phyloP scores from a whole-genome alignment of 2,329 filamentous ascomycete genomes.

The Pseudogymnoascus pannorum region DNA sequence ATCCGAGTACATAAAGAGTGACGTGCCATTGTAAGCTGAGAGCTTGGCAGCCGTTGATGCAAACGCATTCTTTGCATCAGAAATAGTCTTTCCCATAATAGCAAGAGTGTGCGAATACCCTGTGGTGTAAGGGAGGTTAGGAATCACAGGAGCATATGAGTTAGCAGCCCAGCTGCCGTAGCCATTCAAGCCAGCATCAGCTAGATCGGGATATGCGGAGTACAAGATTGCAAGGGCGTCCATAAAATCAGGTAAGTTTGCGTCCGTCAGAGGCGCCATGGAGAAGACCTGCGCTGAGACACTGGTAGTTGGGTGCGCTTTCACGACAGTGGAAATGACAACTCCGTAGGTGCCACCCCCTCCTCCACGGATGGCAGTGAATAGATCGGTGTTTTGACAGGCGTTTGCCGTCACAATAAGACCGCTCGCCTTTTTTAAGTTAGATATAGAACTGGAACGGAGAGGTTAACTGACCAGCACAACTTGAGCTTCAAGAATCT shows the following conservation, averaged over 20 bases:
- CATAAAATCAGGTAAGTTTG: conserved; percentile 24
- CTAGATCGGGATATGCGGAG: conserved; percentile 28
- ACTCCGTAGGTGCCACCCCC: conserved; percentile 31
- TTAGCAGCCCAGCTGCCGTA: conserved; percentile 26
- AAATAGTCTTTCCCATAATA: conserved; percentile 23
- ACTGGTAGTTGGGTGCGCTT: conserved; percentile 32
- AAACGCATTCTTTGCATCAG: conserved; percentile 20
- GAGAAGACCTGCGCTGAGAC: conserved; percentile 21
- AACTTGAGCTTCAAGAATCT: conserved; percentile 37
- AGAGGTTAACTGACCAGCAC: conserved; percentile 24
- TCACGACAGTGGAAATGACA: conserved; percentile 34
- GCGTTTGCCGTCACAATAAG: conserved; percentile 29
- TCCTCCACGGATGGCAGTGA: conserved; percentile 35
- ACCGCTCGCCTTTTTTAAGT: conserved; percentile 24
- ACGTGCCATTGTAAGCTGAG: conserved; percentile 18
- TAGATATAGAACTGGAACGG: neutral
- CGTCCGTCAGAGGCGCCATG: conserved; percentile 19
- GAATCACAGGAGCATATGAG: conserved; percentile 20
- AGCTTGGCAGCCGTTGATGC: conserved; percentile 16
- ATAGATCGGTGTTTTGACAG: conserved; percentile 31
- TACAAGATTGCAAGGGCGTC: conserved; percentile 26
- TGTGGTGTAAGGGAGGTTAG: conserved; percentile 18
- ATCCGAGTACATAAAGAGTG: conserved; percentile 17
- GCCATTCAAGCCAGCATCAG: conserved; percentile 25
- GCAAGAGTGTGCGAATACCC: conserved; percentile 27